Base-by-base conservation (phyloP, 164 flowering plant species). In the Paratinospora sagittata region DNA sequence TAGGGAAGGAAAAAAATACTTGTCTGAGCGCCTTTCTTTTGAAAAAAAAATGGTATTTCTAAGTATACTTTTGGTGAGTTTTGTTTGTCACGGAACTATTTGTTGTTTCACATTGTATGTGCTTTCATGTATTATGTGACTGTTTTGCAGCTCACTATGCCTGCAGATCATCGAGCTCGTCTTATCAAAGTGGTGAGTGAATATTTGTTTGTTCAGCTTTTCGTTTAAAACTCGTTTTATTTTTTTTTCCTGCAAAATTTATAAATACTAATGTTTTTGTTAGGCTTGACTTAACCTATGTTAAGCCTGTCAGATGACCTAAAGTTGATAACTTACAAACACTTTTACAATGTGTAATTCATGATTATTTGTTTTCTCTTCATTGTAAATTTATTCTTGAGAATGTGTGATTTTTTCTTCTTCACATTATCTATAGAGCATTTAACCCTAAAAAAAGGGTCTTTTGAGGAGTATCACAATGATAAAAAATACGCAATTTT, bases 131-230 rank as follows among this genome's bases (percentile, higher is more conserved):
- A 34, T 37, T 37, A 30, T 63, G 39, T 43, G 14, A 63, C 17
- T 61, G n/a, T 58, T 26, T 78, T 85, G 87, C 93, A 93, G 98
- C 81, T 89, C 70, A 86, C 90, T 52, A 79, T 89, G 88, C 79
- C 87, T 19, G 92, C 86, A 57, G 98, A 94, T 17, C 73, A 70
- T 69, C 97, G 98, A 64, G 67, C 78, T 30, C 98, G 98, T 60
- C 87, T 94, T 23, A 73, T 84, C 61, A 92, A 90, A 81, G 73
- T 90, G 93, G 98, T 88, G 23, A 78, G 26, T 88, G n/a, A 78
- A 21, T 37, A 39, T 43, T 37, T 52, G 55, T 6, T 67, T 55
- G 7, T 34, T 2, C 70, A 23, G 7, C 1, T 24, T 11, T 66
- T 19, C 30, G 34, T 26, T 23, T 33, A 14, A 27, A 26, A n/a